Conservation (phyloP, 148 eudicot species). For the Persicaria tinctoria region DNA sequence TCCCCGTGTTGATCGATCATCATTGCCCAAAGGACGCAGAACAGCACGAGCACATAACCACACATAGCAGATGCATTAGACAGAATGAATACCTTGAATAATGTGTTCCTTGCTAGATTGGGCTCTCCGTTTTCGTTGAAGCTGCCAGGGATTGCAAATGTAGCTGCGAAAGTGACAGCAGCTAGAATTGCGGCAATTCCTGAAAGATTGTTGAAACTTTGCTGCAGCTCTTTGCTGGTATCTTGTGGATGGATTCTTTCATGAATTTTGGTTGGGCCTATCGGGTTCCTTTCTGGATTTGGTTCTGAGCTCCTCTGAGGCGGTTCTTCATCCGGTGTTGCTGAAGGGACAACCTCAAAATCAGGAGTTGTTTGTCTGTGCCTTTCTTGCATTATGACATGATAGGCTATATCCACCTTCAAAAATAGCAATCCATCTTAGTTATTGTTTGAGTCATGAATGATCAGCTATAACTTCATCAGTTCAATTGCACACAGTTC, state of each 20-base stretch:
- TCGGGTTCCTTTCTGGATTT: not conserved
- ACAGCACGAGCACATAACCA: slow-evolving; percentile 31
- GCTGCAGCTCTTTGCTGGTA: slow-evolving; percentile 16
- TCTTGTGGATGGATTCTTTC: slow-evolving; percentile 1
- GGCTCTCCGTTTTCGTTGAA: slow-evolving; percentile 17
- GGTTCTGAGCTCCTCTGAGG: not conserved
- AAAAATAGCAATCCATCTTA: not conserved
- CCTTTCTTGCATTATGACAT: slow-evolving; percentile 22
- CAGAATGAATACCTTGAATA: slow-evolving; percentile 28
- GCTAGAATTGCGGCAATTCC: slow-evolving; percentile 26
- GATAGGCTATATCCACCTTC: slow-evolving; percentile 35
- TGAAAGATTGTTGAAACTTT: slow-evolving; percentile 23
- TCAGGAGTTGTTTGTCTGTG: slow-evolving; percentile 11
- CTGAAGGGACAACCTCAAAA: not conserved
- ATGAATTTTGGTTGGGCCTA: not conserved
- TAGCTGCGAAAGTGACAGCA: slow-evolving; percentile 31
- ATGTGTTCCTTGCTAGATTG: slow-evolving; percentile 15
- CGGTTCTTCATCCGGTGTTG: not conserved
- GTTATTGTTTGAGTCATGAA: not conserved
- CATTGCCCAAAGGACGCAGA: slow-evolving; percentile 32
- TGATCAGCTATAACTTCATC: not conserved
- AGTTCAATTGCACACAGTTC: not conserved
- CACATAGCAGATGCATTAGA: slow-evolving; percentile 36
- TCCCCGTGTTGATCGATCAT: slow-evolving; percentile 26
- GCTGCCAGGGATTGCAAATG: slow-evolving; percentile 23